phyloP scores from a whole-genome alignment of 805 yeast genomes.

The Zygosaccharomyces kombuchaensis region DNA sequence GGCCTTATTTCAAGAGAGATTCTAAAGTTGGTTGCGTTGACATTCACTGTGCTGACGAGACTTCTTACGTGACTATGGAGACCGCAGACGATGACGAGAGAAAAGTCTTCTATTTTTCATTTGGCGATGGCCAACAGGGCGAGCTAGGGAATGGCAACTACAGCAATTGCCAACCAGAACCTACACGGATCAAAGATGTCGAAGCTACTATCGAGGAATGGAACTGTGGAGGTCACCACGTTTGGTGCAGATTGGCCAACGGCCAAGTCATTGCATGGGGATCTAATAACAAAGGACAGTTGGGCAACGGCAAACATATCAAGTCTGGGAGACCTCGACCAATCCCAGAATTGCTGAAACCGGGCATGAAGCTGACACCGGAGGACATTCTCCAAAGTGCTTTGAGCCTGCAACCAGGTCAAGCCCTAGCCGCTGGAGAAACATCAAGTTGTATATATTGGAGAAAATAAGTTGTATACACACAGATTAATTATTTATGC shows the following conservation, averaged over 20 bases:
- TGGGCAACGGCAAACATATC: conserved; percentile 73
- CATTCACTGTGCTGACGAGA: conserved; percentile 67
- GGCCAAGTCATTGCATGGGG: conserved; percentile 79
- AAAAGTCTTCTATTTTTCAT: conserved; percentile 45
- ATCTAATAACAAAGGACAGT: conserved; percentile 73
- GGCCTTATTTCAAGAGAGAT: conserved; percentile 39
- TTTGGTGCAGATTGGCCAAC: conserved; percentile 53
- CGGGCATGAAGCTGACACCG: conserved; percentile 30
- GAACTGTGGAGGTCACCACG: conserved; percentile 64
- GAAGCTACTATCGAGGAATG: conserved; percentile 52
- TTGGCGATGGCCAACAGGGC: conserved; percentile 85
- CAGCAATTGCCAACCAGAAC: conserved; percentile 67
- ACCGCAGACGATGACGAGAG: conserved; percentile 24
- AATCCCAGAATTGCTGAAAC: conserved; percentile 58
- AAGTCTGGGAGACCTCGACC: conserved; percentile 52
- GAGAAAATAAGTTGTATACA: conserved; percentile 23
- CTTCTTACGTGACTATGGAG: conserved; percentile 48
- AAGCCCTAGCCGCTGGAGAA: conserved; percentile 59
- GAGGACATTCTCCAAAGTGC: conserved; percentile 35
- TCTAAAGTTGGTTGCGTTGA: conserved; percentile 45
- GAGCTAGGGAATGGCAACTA: conserved; percentile 78
- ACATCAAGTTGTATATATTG: conserved; percentile 62
- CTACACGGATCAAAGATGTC: conserved; percentile 47
- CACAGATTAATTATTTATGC: background rate
- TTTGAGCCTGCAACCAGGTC: conserved; percentile 48